Percentiles rank a stretch among this genome's conserved stretches.
Evolutionary conservation across 176 grass and related monocot species (phyloP).

Genomic region (Rhynchospora pubera): DNA sequence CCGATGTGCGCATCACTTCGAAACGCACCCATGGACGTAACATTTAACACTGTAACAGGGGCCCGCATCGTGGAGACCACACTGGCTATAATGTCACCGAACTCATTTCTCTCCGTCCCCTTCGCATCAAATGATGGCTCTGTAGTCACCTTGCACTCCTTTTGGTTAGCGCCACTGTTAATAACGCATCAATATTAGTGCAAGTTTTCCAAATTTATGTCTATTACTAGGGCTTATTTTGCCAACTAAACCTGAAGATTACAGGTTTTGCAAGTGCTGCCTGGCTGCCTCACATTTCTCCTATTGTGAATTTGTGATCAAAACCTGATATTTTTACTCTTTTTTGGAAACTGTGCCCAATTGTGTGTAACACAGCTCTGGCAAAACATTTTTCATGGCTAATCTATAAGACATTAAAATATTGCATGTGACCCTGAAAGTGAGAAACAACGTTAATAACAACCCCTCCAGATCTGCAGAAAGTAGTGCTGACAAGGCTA

Average conservation of each 20-base stretch:
- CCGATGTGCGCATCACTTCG: conserved; percentile 94
- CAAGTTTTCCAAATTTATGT: neutral
- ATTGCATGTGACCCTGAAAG: neutral
- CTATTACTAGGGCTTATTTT: neutral
- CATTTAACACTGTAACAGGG: conserved; percentile 71
- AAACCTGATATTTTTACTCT: neutral
- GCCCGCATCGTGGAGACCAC: conserved; percentile 47
- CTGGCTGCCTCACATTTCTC: neutral
- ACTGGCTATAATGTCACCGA: conserved; percentile 56
- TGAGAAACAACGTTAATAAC: neutral
- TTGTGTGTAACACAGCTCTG: neutral
- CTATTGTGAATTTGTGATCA: neutral
- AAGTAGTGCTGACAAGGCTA: neutral
- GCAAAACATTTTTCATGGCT: neutral
- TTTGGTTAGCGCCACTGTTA: conserved; percentile 64
- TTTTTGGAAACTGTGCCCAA: neutral
- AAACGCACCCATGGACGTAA: conserved; percentile 69
- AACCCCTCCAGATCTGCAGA: neutral
- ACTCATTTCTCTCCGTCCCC: conserved; percentile 63
- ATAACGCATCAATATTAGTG: conserved; percentile 27
- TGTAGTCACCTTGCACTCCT: conserved; percentile 68
- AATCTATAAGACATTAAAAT: neutral
- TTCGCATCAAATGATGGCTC: conserved; percentile 57
- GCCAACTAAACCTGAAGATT: neutral
- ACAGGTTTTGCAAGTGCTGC: neutral